A percentile compares a stretch with the other conserved stretches of the same genome.
Evolutionary conservation across 208 protist species (phyloP).

Genomic region (Trypanosoma grayi): DNA sequence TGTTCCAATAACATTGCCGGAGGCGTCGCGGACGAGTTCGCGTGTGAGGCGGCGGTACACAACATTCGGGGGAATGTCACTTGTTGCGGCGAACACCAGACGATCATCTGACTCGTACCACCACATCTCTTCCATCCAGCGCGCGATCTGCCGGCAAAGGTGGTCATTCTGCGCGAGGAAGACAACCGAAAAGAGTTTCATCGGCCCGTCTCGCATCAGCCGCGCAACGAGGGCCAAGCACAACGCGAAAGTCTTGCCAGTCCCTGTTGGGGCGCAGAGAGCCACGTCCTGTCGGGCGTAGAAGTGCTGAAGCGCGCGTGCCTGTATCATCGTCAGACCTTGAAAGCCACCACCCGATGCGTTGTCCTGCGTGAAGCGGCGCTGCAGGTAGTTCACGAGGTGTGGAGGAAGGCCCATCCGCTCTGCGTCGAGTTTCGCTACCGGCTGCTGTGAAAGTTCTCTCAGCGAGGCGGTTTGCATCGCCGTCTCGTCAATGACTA

Average conservation of each 20-base stretch:
- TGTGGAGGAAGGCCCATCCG: conserved; percentile 83
- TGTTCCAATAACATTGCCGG: conserved; percentile 32
- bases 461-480: conserved; percentile 23
- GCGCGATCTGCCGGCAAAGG: conserved; percentile 76
- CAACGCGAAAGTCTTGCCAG: conserved; percentile 86
- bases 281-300: conserved; percentile 84
- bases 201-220: conserved; percentile 85
- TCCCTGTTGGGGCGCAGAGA: conserved; percentile 87
- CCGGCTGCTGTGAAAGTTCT: conserved; percentile 40
- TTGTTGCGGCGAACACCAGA: conserved; percentile 74
- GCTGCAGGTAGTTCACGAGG: conserved; percentile 59
- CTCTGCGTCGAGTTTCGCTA: conserved; percentile 64
- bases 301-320: conserved; percentile 81
- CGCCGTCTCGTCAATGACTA: conserved; percentile 45
- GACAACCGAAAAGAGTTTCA: conserved; percentile 82
- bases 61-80: conserved; percentile 40
- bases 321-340: conserved; percentile 80
- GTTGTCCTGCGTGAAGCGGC: conserved; percentile 24
- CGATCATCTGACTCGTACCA: conserved; percentile 84
- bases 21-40: conserved; percentile 49
- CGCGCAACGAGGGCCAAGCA: conserved; percentile 78
- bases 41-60: conserved; percentile 78
- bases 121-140: conserved; percentile 88
- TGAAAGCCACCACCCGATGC: conserved; percentile 19
- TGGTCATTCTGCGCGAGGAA: conserved; percentile 76